These are phyloP conservation scores for Aspergillus asperescens DNA, from an alignment of 495 filamentous ascomycete species.

Conservation along the genomic window DNA sequence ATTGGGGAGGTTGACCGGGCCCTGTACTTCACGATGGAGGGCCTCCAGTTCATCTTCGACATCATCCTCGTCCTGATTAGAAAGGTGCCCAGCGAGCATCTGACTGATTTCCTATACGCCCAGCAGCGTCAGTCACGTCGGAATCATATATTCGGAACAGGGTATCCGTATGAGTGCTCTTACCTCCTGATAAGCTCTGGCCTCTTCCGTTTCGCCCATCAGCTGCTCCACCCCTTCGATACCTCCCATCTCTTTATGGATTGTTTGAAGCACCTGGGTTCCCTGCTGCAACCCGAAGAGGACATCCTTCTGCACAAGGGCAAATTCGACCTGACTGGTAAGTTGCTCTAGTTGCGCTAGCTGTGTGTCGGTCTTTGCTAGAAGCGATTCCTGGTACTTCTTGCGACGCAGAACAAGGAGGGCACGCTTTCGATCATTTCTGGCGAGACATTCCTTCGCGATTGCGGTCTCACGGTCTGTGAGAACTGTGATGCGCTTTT, in stretches of 20 bases:
- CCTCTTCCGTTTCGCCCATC: slow-evolving; percentile 86
- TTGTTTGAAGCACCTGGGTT: slow-evolving; percentile 80
- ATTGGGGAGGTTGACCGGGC: slow-evolving; percentile 48
- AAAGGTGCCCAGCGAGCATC: slow-evolving; percentile 79
- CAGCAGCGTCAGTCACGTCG: slow-evolving; percentile 7
- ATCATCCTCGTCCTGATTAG: slow-evolving; percentile 92
- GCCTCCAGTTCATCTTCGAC: slow-evolving; percentile 91
- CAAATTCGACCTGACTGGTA: slow-evolving; percentile 81
- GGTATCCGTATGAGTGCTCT: slow-evolving; percentile 7
- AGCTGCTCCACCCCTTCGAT: slow-evolving; percentile 88
- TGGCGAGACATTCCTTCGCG: slow-evolving; percentile 71
- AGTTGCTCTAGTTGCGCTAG: slow-evolving; percentile 83
- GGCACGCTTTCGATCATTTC: slow-evolving; percentile 71
- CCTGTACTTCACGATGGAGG: slow-evolving; percentile 62
- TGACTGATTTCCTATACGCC: slow-evolving; percentile 72
- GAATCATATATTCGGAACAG: not conserved
- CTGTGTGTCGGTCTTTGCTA: slow-evolving; percentile 85
- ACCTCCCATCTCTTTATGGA: slow-evolving; percentile 93
- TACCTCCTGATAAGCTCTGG: slow-evolving; percentile 81
- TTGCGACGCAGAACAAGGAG: slow-evolving; percentile 87
- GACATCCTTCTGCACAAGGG: slow-evolving; percentile 92
- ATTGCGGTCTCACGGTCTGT: slow-evolving; percentile 77
- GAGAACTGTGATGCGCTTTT: slow-evolving; percentile 76
- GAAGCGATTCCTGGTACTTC: slow-evolving; percentile 92
- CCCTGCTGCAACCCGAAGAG: slow-evolving; percentile 89